These are phyloP conservation scores for Neospermospora avenae DNA, from an alignment of 2,329 filamentous ascomycete species.

Conservation along the genomic window DNA sequence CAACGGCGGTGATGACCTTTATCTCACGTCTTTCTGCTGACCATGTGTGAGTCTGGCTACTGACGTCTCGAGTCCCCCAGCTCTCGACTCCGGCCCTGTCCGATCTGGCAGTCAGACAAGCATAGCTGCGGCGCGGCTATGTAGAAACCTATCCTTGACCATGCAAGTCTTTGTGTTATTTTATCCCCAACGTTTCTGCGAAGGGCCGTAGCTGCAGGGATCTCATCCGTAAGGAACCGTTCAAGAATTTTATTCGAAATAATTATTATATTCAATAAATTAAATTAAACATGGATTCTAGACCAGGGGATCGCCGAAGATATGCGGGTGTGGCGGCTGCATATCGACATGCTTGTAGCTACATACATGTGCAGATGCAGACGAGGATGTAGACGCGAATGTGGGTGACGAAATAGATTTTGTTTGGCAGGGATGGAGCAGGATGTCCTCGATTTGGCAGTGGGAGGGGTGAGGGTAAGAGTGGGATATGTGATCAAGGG, in stretches of 20 bases:
- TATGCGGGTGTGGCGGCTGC: neutral
- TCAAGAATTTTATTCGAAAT: no score
- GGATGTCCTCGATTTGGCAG: no score
- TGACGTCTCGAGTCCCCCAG: no score
- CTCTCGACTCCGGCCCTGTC: no score
- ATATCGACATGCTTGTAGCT: no score
- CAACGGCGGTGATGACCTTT: no score
- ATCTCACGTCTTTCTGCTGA: no score
- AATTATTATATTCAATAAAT: neutral
- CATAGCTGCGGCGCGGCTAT: slow-evolving; percentile 1
- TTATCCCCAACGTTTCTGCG: neutral
- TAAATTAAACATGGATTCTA: neutral
- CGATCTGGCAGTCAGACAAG: no score
- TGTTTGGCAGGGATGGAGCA: no score
- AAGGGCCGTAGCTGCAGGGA: neutral
- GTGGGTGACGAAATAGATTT: neutral
- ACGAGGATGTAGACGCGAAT: neutral
- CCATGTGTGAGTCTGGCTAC: no score
- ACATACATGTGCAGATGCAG: neutral
- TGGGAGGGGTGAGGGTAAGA: no score
- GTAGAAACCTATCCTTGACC: neutral
- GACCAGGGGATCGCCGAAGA: neutral
- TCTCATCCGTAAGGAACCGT: neutral
- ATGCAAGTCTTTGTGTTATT: neutral
- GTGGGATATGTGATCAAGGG: no score